These are phyloP conservation scores for Setaria italica DNA, from an alignment of 202 grass and related monocot species.

Conservation along the genomic window DNA sequence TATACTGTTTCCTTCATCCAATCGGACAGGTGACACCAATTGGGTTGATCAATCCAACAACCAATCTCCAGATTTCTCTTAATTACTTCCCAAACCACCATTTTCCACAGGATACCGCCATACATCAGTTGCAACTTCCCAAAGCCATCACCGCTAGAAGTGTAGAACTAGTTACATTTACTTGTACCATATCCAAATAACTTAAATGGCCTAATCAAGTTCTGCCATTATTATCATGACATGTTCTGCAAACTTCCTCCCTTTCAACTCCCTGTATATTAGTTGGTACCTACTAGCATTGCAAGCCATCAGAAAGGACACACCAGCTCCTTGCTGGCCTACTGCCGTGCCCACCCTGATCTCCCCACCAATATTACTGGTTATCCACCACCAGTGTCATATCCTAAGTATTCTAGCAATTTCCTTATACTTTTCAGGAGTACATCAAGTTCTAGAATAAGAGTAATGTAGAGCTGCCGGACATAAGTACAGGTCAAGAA, in stretches of 20 bases:
- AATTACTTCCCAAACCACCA: background rate
- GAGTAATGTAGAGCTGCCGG: conserved; percentile 29
- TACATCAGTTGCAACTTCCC: background rate
- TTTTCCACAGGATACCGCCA: conserved; percentile 15
- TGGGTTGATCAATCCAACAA: too few relatives aligned
- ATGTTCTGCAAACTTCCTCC: background rate
- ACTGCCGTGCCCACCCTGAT: conserved; percentile 13
- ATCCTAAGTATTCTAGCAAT: conserved; percentile 15
- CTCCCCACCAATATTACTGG: background rate
- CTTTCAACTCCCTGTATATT: background rate
- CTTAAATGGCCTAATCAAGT: background rate
- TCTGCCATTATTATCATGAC: background rate
- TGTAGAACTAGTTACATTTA: background rate
- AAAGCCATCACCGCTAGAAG: background rate
- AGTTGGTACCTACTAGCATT: background rate
- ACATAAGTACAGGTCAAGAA: conserved; percentile 5
- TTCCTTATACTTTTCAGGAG: conserved; percentile 15
- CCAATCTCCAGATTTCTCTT: too few relatives aligned
- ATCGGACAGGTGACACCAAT: background rate
- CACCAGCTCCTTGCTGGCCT: background rate
- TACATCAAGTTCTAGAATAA: conserved; percentile 18
- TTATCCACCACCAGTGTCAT: background rate
- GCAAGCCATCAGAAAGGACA: background rate
- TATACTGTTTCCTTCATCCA: background rate
- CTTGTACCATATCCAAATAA: background rate